Evolutionary conservation across 108 stramenopile genomes (phyloP), one percentile per base, ranked within the genome.

Genomic region (Cyclotella cryptica): DNA sequence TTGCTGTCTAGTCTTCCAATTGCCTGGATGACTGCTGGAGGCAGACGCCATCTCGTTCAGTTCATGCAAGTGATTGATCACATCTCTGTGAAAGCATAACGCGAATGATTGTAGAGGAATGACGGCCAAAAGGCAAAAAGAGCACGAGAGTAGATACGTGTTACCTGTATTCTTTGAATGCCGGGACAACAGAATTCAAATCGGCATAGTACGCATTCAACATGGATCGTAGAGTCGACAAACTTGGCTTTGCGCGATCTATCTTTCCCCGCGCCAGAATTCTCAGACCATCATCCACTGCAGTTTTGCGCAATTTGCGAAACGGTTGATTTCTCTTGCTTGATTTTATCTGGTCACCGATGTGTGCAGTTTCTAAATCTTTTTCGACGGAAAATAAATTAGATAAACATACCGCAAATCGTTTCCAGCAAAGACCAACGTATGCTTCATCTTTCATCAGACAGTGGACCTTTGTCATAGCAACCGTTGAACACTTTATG

Each of bases 351-450:
- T 85, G 81, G 18, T 84, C 75, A 42, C 79, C 83, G 54, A 79
- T 77, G 29, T 83, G 79, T 21, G 84, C 85, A 30, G 68, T 83
- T 75, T 93, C 94, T 10, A 92, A 64, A 40, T 95, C 91, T 67
- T 92, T 95, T 64, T 95, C 94, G 26, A 86, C 87, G 29, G 89
- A 75, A 85, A 90, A 95, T 35, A 95, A 78, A 71, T 86, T 89
- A 19, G 88, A 88, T 44, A 95, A 29, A 18, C 87, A 74, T 51
- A 88, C 86, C 19, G 90, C 92, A 66, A 95, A 85, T 9, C 81
- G 53, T 43, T 90, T 90, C 94, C 94, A 95, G 30, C 89, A 80
- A 13, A 72, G 75, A 14, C 89, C 90, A 44, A 88, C 52, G 24
- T 77, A 57, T 15, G 79, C 79, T 71, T 95, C 94, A 30, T 89